phyloP scores from a whole-genome alignment of 495 filamentous ascomycete genomes.

The Penicillium robsamsonii region DNA sequence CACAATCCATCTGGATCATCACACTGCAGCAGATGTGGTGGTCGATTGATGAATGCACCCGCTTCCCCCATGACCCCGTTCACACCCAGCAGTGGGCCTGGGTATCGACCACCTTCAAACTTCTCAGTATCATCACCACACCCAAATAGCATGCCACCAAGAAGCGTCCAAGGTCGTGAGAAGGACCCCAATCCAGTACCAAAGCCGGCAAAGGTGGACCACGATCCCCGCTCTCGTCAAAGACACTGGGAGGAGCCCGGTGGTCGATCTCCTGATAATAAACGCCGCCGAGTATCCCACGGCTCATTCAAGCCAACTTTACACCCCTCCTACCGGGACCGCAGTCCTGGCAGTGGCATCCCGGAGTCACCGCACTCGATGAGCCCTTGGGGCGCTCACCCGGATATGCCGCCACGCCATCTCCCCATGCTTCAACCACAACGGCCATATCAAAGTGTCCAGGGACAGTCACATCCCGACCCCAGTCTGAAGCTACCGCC shows the following conservation, averaged over 20 bases:
- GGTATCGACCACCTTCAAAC: slow-evolving; percentile 17
- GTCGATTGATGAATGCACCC: slow-evolving; percentile 47
- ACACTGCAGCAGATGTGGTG: slow-evolving; percentile 44
- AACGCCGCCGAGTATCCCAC: slow-evolving; percentile 53
- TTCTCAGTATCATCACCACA: slow-evolving; percentile 20
- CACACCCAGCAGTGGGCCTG: slow-evolving; percentile 21
- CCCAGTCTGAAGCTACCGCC: slow-evolving; percentile 58
- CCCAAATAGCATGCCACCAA: slow-evolving; percentile 20
- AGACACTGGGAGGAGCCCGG: slow-evolving; percentile 32
- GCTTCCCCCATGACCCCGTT: slow-evolving; percentile 42
- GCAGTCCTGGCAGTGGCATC: slow-evolving; percentile 27
- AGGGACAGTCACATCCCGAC: slow-evolving; percentile 33
- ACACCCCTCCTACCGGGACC: slow-evolving; percentile 26
- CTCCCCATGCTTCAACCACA: slow-evolving; percentile 42
- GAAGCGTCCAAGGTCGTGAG: slow-evolving; percentile 25
- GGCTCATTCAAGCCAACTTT: slow-evolving; percentile 25
- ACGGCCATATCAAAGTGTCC: slow-evolving; percentile 26
- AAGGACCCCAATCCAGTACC: slow-evolving; percentile 21
- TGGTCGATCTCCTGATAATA: slow-evolving; percentile 47
- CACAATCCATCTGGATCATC: slow-evolving; percentile 41
- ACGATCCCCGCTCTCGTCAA: slow-evolving; percentile 25
- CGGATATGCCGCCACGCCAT: slow-evolving; percentile 31
- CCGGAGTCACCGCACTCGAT: slow-evolving; percentile 19
- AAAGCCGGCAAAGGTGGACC: slow-evolving; percentile 27
- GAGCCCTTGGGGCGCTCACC: slow-evolving; percentile 32